phyloP scores from a whole-genome alignment of 2,329 filamentous ascomycete species.

The Paecilomyces formosus region DNA sequence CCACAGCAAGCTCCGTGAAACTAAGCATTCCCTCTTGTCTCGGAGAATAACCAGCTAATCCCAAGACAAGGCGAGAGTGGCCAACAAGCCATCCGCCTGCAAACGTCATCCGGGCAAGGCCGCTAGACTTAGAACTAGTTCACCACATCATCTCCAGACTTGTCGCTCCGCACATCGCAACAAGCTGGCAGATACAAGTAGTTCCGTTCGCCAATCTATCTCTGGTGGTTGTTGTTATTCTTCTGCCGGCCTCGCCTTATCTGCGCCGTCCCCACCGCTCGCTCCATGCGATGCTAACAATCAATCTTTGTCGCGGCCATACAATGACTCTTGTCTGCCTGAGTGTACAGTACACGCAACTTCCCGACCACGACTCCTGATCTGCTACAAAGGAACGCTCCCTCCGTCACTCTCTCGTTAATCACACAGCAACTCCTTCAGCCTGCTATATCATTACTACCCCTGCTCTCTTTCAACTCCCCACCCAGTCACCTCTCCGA shows the following conservation, averaged over 20 bases:
- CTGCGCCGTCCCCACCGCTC: not conserved
- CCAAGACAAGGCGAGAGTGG: not conserved
- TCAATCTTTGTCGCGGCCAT: constrained; percentile 14
- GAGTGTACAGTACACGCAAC: not conserved
- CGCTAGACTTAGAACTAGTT: not conserved
- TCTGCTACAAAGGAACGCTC: not conserved
- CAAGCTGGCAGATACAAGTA: not conserved
- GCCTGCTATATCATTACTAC: not conserved
- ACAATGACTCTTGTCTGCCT: constrained; percentile 8
- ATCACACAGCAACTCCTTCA: not conserved
- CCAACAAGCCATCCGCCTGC: not conserved
- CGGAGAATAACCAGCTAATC: not conserved
- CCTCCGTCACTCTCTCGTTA: not conserved
- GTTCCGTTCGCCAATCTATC: not conserved
- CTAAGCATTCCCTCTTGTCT: not conserved
- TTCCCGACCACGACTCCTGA: not conserved
- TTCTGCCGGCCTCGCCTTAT: not conserved
- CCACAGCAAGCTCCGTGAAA: not conserved
- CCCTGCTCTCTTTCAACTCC: constrained; percentile 5
- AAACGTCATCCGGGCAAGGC: constrained; percentile 9
- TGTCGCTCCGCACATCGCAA: not conserved
- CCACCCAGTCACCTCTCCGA: constrained; percentile 1
- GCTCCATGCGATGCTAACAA: not conserved
- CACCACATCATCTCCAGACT: constrained; percentile 1
- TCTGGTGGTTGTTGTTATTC: not conserved